Evolutionary conservation across 2,329 filamentous ascomycete genomes (phyloP), one percentile per base, ranked within the genome.

Genomic region (Pseudodiploospora longispora): DNA sequence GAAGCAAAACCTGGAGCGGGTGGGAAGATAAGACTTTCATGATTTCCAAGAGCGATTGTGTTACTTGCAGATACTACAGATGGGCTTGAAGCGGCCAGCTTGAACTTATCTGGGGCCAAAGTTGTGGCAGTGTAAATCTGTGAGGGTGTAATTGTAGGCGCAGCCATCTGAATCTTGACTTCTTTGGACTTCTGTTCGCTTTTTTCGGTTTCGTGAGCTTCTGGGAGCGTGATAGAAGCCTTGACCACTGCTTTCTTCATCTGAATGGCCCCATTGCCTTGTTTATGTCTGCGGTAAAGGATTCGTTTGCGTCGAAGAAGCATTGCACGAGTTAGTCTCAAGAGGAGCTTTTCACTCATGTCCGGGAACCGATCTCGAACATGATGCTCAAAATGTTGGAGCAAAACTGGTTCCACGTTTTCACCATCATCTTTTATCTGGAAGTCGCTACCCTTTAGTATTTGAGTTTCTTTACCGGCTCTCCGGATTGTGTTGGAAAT

Each of bases 401-500:
- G 30, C 3, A 49, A 30, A 6, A 47, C 41, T 9, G 35, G 31
- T 5, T 46, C 50, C 2, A 41, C 35, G n/a, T 44, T 52, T 6
- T 48, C 51, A 6, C 49, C 44, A 5, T 45, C 50, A 12, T 50
- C 48, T 19, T 36, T 27, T 9, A 52, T 48, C 6, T 38, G 28
- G 12, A 47, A 52, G 0, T 46, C 12, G 38, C 44, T 10, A 43
- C 5, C 40, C 27, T 47, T 39, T 32, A 29, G 1, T 6, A 33
- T 43, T n/a, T 51, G 50, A 2, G 33, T 29, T 8, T 49, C 44
- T 27, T 49, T 49, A 35, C 48, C 44, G 9, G 44, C 48, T 9
- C 50, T 42, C 6, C 50, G 45, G 9, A 51, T 51, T 30, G 34
- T 43, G 7, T 54, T 50, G 53, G 63, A 39, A 48, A 50, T 28